Percentiles rank a stretch among this genome's conserved stretches.
Conservation (phyloP, 495 filamentous ascomycete genomes). For the Xylaria scruposa region DNA sequence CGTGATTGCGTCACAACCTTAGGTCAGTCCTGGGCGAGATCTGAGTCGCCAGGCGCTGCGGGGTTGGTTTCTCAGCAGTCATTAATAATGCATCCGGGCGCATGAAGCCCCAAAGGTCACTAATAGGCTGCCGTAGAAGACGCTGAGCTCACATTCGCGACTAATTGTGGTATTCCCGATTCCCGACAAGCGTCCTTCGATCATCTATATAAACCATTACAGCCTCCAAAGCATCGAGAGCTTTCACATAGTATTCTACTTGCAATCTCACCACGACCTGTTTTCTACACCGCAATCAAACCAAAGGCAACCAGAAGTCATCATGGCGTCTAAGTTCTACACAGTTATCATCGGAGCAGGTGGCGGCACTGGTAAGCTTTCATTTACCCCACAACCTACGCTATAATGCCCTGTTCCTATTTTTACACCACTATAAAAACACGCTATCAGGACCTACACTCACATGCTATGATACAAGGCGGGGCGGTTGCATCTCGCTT, state of each 20-base stretch:
- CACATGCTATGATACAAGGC: conserved; percentile 27
- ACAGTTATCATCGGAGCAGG: conserved; percentile 76
- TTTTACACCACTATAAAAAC: not conserved
- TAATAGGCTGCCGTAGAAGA: not conserved
- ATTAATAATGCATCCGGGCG: conserved; percentile 19
- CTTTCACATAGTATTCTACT: not conserved
- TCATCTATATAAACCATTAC: conserved; percentile 8
- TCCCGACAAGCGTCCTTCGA: not conserved
- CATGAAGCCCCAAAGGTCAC: not conserved
- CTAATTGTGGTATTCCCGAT: not conserved
- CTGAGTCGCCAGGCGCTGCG: conserved; percentile 16
- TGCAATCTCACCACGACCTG: not conserved
- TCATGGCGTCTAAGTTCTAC: conserved; percentile 52
- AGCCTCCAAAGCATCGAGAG: not conserved
- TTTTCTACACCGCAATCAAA: not conserved
- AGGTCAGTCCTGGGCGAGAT: conserved; percentile 15
- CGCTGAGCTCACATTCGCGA: not conserved
- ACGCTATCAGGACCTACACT: not conserved
- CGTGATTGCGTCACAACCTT: conserved; percentile 23
- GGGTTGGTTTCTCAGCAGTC: conserved; percentile 24
- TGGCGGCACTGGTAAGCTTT: conserved; percentile 63
- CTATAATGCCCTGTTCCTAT: not conserved
- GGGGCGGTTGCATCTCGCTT: conserved; percentile 69
- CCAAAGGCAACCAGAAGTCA: not conserved
- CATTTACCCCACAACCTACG: conserved; percentile 2